Evolutionary conservation across 371 early-diverging fungal species (phyloP).

Genomic region (Rozella allomycis): DNA sequence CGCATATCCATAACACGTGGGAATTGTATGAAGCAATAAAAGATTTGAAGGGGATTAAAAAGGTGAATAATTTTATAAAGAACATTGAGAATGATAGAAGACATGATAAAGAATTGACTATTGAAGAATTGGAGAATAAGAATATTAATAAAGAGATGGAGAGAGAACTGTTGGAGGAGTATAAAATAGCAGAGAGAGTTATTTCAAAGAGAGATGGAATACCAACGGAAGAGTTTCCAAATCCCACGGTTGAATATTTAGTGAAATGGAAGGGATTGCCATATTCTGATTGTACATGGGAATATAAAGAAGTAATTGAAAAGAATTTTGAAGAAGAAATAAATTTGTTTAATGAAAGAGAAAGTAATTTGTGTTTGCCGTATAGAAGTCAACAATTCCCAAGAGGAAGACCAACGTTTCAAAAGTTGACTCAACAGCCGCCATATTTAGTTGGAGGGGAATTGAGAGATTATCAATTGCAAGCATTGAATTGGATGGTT

Average conservation of each 20-base stretch:
- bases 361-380: conserved; percentile 43
- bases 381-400: conserved; percentile 26
- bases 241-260: conserved; percentile 47
- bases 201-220: conserved; percentile 35
- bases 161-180: conserved; percentile 56
- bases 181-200: conserved; percentile 67
- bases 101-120: conserved; percentile 39
- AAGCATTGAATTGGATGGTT: conserved; percentile 98
- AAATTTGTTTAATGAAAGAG: conserved; percentile 60
- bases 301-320: conserved; percentile 34
- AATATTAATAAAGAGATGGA: conserved; percentile 59
- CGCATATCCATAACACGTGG: conserved; percentile 85
- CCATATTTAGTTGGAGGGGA: conserved; percentile 62
- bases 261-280: conserved; percentile 75
- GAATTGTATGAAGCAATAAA: conserved; percentile 37
- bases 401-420: conserved; percentile 47
- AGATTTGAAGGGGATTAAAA: conserved; percentile 59
- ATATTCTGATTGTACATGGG: conserved; percentile 82
- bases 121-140: conserved; percentile 67
- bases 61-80: conserved; percentile 67
- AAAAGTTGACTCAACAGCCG: conserved; percentile 51
- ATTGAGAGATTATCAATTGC: conserved; percentile 89
- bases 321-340: conserved; percentile 47
- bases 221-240: conserved; percentile 3
- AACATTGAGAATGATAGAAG: conserved; percentile 37